These are phyloP conservation scores for Pistacia atlantica DNA, from an alignment of 345 rosid species.

Conservation along the genomic window DNA sequence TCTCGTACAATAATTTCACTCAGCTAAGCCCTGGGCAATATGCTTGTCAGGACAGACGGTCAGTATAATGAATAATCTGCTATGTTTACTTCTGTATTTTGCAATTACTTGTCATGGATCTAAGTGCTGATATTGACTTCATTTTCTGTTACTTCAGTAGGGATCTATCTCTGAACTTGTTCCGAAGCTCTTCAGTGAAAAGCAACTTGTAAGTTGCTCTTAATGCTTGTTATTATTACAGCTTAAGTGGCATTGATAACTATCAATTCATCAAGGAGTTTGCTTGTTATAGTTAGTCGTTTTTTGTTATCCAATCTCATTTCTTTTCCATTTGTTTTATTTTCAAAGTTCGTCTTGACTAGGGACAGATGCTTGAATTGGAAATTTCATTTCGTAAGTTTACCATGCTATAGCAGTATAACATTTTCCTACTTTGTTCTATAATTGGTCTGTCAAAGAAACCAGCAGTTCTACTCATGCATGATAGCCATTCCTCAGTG, in stretches of 20 bases:
- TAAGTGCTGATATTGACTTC: constrained; percentile 14
- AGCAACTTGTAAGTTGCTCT: constrained; percentile 47
- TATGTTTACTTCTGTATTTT: neutral
- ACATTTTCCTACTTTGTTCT: neutral
- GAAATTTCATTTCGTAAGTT: neutral
- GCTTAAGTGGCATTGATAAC: neutral
- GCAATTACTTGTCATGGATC: neutral
- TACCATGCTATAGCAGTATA: neutral
- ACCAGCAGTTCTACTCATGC: neutral
- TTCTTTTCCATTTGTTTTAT: neutral
- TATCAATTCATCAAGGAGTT: neutral
- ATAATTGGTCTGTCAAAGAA: neutral
- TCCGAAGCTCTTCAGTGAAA: constrained; percentile 43
- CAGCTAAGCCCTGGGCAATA: constrained; percentile 25
- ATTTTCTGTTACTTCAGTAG: constrained; percentile 27
- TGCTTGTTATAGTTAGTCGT: neutral
- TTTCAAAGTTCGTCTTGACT: neutral
- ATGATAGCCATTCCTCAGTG: neutral
- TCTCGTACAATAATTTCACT: constrained; percentile 41
- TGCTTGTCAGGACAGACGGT: constrained; percentile 31
- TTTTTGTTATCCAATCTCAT: neutral
- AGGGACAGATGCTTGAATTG: neutral
- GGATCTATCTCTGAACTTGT: constrained; percentile 68
- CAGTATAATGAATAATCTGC: constrained; percentile 7
- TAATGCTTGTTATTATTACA: neutral